Base-by-base conservation (phyloP, 2,329 filamentous ascomycete species). In the Scedosporium minutisporum region DNA sequence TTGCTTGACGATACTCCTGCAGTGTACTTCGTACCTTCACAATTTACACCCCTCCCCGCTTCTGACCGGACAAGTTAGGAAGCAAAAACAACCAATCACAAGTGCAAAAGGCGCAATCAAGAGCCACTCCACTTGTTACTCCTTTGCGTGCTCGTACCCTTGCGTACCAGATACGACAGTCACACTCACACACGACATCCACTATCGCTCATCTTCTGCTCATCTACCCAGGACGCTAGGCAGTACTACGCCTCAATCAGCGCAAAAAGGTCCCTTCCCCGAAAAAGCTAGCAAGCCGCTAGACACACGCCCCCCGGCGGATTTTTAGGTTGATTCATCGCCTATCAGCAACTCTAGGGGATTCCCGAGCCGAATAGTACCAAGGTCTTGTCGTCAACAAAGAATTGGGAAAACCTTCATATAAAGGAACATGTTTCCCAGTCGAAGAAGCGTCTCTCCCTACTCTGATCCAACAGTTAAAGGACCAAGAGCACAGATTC, bases 401-500 rank as follows among this genome's bases (percentile, higher is more conserved):
- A 23, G 18, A 23, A 42, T 58, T 42, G n/a, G 29, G 10, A 57
- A 62, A 70, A 67, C 65, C 72, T 70, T 75, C 72, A 76, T 75
- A 77, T 33, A 33, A 33, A 75, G 71, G 72, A 75, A 75, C 71
- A 73, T 70, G 70, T 73, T 76, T 68, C 76, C 76, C 75, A 66
- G 76, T 69, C 65, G 67, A 66, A 74, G 74, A 69, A 69, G 68
- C 23, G 64, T 66, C 66, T 76, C 73, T 71, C 74, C 71, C 63
- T 76, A 77, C 70, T 66, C 70, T 64, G 70, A 77, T 69, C 70
- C 72, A 63, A 69, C 69, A 66, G 68, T 75, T 68, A 73, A 76
- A 75, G 71, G 74, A 69, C 74, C 74, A 66, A 72, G 71, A 68
- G 74, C 72, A 66, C 70, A 74, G 65, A 70, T 73, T 66, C 73